phyloP scores from a whole-genome alignment of 2,329 filamentous ascomycete genomes.

The Chrysoporthe austroafricana region DNA sequence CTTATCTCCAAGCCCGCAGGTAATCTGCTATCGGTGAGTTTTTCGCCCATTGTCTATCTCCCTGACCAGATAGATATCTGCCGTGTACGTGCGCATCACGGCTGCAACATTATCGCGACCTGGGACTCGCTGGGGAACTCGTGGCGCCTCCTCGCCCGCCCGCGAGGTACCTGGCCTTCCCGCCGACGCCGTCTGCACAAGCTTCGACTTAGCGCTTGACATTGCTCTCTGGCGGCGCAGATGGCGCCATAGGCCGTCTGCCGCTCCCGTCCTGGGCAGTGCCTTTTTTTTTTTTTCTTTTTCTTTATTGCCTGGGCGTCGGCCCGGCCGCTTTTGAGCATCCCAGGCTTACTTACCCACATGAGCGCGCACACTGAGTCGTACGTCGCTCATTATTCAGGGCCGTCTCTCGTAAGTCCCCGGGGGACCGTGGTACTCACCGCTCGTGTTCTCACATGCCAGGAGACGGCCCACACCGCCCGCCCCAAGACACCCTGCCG shows the following conservation, averaged over 20 bases:
- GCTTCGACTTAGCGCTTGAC: background rate
- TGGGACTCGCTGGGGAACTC: background rate
- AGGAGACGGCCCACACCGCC: background rate
- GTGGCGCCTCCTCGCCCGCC: background rate
- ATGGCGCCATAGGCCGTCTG: slow-evolving; percentile 1
- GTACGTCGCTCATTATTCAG: background rate
- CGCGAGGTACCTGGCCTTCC: background rate
- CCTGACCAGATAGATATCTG: background rate
- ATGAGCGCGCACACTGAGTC: background rate
- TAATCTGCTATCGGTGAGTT: slow-evolving; percentile 1
- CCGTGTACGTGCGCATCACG: background rate
- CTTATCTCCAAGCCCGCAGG: background rate
- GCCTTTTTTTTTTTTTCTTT: background rate
- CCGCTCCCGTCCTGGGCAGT: background rate
- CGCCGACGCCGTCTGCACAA: background rate
- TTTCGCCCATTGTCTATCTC: background rate
- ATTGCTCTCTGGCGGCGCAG: slow-evolving; percentile 8
- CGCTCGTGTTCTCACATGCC: background rate
- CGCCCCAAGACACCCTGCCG: background rate
- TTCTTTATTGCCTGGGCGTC: no score
- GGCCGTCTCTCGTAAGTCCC: background rate
- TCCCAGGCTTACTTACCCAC: background rate
- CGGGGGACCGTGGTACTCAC: background rate
- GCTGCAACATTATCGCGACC: slow-evolving; percentile 5
- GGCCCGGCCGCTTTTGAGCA: background rate